Evolutionary conservation across 768 basidiomycete species (phyloP), one percentile per base, ranked within the genome.

Genomic region (Termitomyces sp.): DNA sequence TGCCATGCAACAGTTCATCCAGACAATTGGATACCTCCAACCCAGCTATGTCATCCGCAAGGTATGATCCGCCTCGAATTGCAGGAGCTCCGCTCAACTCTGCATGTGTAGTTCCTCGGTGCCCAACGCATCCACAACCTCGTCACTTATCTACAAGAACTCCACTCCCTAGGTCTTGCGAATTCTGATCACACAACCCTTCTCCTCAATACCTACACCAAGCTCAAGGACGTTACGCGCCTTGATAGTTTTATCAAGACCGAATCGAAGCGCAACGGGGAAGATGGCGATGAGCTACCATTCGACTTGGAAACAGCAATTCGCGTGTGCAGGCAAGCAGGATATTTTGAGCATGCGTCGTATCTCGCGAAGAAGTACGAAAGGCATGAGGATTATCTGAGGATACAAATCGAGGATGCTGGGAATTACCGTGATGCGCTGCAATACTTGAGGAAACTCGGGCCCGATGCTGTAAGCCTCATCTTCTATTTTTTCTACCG

Each of bases 281-380:
- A 77, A 21, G 76, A 79, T 42, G 65, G 71, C 10, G 74, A 77
- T 32, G 93, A 95, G 65, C 79, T 96, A 3, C 97, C 96, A 0
- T 99, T 98, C 66, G 97, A 98, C 66, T 79, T 99, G 42, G 93
- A 96, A 58, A 99, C 97, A 0, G 97, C 94, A 0, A 98, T 99
- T 51, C 83, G 93, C 2, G 96, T 98, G 28, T 98, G 95, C 64
- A 81, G 97, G 26, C 96, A 98, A 69, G 96, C 94, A 1, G 93
- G 93, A 0, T 98, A 96, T 68, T 97, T 91, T 63, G 88, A 94
- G 54, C 96, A 98, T 65, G 96, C 96, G 1, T 83, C 85, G 1
- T 98, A 95, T 66, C 79, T 99, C 15, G 96, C 97, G 19, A 85
- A 85, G 72, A 91, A 92, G 66, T 98, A 93, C 69, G 84, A 87